phyloP scores from a whole-genome alignment of 2,329 filamentous ascomycete genomes.

The Orbilia blumenaviensis region DNA sequence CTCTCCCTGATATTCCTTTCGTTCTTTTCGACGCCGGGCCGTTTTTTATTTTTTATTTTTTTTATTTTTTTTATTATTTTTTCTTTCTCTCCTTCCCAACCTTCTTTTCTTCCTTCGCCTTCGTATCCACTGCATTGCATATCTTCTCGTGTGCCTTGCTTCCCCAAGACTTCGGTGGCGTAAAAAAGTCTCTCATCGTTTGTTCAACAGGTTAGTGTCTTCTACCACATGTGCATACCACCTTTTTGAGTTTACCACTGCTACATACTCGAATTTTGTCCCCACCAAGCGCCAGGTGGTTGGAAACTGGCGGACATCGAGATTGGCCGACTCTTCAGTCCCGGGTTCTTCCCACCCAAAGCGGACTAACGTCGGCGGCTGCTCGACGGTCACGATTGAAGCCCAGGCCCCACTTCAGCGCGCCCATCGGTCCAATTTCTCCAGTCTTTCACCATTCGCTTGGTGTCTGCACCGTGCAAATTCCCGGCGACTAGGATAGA shows the following conservation, averaged over 20 bases:
- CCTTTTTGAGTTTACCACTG: constrained; percentile 2
- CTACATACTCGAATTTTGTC: constrained; percentile 5
- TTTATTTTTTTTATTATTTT: constrained; percentile 22
- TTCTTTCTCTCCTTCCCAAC: constrained; percentile 29
- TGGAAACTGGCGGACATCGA: constrained; percentile 17
- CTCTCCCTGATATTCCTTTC: constrained; percentile 55
- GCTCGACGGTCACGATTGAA: constrained; percentile 38
- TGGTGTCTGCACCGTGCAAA: constrained; percentile 28
- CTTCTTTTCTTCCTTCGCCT: constrained; percentile 42
- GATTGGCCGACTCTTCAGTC: constrained; percentile 2
- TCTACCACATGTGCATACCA: not conserved
- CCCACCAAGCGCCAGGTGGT: constrained; percentile 45
- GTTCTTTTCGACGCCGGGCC: constrained; percentile 52
- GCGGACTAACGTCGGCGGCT: constrained; percentile 47
- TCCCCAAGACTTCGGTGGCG: constrained; percentile 12
- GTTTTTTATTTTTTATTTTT: constrained; percentile 32
- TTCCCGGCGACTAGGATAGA: constrained; percentile 38
- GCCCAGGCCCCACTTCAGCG: constrained; percentile 26
- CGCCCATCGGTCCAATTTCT: constrained; percentile 20
- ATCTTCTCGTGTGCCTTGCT: constrained; percentile 7
- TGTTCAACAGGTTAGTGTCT: constrained; percentile 39
- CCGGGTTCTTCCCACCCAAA: constrained; percentile 23
- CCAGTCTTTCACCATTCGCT: constrained; percentile 30
- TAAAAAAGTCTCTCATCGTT: constrained; percentile 34
- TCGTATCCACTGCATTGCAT: constrained; percentile 4